Percentiles rank a stretch among this genome's conserved stretches.
Evolutionary conservation across 2,329 filamentous ascomycete species (phyloP).

Genomic region (Pseudogymnoascus sp.): DNA sequence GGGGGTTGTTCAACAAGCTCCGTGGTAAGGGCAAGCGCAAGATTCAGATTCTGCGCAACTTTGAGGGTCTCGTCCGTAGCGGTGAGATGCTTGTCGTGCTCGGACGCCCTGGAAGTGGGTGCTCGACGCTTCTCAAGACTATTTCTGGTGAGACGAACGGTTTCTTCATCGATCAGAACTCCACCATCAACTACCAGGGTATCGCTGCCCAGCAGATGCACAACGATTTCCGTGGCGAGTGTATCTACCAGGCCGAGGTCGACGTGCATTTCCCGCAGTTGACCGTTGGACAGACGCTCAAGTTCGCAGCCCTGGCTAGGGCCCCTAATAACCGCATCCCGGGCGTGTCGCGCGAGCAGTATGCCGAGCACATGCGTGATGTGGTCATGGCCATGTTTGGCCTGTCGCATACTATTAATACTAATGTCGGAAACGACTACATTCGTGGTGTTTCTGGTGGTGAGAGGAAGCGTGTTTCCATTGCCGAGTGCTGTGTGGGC

Average conservation of each 20-base stretch:
- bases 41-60: slow-evolving; percentile 50
- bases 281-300: slow-evolving; percentile 64
- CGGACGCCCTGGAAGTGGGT: slow-evolving; percentile 55
- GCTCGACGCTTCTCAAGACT: slow-evolving; percentile 56
- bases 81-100: slow-evolving; percentile 64
- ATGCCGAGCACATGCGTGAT: slow-evolving; percentile 33
- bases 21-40: slow-evolving; percentile 44
- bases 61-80: slow-evolving; percentile 54
- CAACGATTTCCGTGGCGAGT: slow-evolving; percentile 51
- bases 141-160: slow-evolving; percentile 48
- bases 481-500: slow-evolving; percentile 62
- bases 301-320: slow-evolving; percentile 61
- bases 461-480: slow-evolving; percentile 71
- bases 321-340: slow-evolving; percentile 56
- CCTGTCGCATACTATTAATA: slow-evolving; percentile 61
- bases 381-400: slow-evolving; percentile 65
- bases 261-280: slow-evolving; percentile 69
- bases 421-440: slow-evolving; percentile 65
- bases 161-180: slow-evolving; percentile 42
- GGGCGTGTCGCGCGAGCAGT: slow-evolving; percentile 50
- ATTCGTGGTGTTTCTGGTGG: slow-evolving; percentile 62
- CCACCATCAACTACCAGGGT: slow-evolving; percentile 55
- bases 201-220: slow-evolving; percentile 41
- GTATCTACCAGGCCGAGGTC: slow-evolving; percentile 65
- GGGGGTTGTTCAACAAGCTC: slow-evolving; percentile 38